Base-by-base conservation (phyloP, 495 filamentous ascomycete species). In the Tetracladium marchalianum region DNA sequence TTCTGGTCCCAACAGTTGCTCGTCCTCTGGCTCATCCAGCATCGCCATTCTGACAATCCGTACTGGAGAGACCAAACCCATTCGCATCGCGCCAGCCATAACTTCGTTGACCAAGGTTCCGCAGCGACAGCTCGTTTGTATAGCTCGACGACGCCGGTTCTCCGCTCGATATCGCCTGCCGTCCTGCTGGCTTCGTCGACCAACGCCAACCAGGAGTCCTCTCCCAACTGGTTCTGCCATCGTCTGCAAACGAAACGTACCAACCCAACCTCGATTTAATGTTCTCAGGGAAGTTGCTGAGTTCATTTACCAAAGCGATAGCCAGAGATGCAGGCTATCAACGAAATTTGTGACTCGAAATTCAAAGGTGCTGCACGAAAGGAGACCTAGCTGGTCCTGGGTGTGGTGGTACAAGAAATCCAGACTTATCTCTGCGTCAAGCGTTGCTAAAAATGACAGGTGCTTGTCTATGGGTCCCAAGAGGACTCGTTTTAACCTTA, bases 21-120 rank as follows among this genome's bases (percentile, higher is more conserved):
- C 88, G 43, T 94, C 87, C 42, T 82, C 77, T 9, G 80, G 66
- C 84, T n/a, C 86, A 92, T 27, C 65, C 65, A 36, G 73, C 68
- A 58, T 77, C 68, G 34, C 66, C 62, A 31, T 67, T 63, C 55
- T 81, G 75, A 44, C 75, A 79, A 57, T 77, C 73, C 22, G 77
- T 73, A 54, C n/a, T 87, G 84, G 7, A 94, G 75, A 15, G 80
- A 80, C 56, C 84, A 77, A 49, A 95, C 76, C 71, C 82, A 96
- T 53, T 94, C 82, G 49, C 84, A 90, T 63, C 95, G 96, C 15
- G 82, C 74, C 46, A 80, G 70, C 90, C 93, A 98, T 12, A 98
- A 71, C 58, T 81, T 86, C 31, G 83, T 75, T 55, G 90, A 95
- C 44, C 76, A 80, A 36, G 82, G 78, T 58, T 97, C 90, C 51